These are phyloP conservation scores for Colletotrichum sp. DNA, from an alignment of 2,329 filamentous ascomycete species.

Conservation along the genomic window DNA sequence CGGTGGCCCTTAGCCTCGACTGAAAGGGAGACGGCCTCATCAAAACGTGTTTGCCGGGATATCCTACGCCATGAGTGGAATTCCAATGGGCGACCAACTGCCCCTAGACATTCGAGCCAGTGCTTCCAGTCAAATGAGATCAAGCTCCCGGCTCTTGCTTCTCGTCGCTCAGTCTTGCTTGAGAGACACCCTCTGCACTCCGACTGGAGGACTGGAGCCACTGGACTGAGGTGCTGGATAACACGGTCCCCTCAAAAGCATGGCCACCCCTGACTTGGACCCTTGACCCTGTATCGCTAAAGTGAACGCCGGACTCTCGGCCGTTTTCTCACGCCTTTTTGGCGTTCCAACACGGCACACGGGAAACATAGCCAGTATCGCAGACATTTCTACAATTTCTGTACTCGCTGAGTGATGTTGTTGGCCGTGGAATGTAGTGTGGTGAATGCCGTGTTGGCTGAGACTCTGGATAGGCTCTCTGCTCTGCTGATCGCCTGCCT, in stretches of 20 bases:
- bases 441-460: not conserved
- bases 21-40: not conserved
- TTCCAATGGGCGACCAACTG: not conserved
- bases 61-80: not conserved
- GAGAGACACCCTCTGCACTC: not conserved
- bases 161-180: not conserved
- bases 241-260: not conserved
- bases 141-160: not conserved
- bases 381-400: not conserved
- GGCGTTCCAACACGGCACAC: not conserved
- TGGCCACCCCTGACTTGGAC: constrained; percentile 1
- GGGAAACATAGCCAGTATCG: not conserved
- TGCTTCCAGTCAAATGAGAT: not conserved
- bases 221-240: not conserved
- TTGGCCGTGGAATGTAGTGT: not conserved
- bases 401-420: not conserved
- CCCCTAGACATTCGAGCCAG: not conserved
- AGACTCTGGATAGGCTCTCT: not conserved
- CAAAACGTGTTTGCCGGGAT: not conserved
- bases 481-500: not conserved
- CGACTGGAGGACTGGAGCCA: not conserved
- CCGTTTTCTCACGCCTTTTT: not conserved
- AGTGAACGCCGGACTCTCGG: not conserved
- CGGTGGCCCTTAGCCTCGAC: not conserved
- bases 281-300: constrained; percentile 1